Percentiles rank a stretch among this genome's conserved stretches.
phyloP scores from a whole-genome alignment of 192 early-diverging fungal species.

The Podila verticillata region DNA sequence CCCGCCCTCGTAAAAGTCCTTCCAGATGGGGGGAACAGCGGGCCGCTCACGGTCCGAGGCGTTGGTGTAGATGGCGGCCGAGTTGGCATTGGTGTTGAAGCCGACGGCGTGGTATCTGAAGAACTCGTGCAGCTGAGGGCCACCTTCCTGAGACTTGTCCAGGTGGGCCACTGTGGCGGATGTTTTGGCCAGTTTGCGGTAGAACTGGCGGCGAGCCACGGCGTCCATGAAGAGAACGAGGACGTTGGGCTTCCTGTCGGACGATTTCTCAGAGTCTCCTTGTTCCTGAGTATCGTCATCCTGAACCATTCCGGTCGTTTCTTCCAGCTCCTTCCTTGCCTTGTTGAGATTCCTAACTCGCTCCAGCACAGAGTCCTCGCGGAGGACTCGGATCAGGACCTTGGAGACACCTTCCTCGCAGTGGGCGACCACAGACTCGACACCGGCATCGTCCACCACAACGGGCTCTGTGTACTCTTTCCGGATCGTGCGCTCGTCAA shows the following conservation, averaged over 20 bases:
- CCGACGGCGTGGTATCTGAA: constrained; percentile 63
- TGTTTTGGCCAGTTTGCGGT: constrained; percentile 61
- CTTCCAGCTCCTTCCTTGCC: constrained; percentile 9
- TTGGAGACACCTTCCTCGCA: constrained; percentile 52
- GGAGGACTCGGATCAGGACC: constrained; percentile 27
- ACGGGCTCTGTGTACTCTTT: constrained; percentile 19
- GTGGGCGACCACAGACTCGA: constrained; percentile 58
- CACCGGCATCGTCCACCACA: constrained; percentile 38
- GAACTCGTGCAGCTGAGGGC: constrained; percentile 55
- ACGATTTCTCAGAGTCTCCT: neutral
- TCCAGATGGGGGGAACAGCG: constrained; percentile 60
- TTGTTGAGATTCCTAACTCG: constrained; percentile 18
- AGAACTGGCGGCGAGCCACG: constrained; percentile 60
- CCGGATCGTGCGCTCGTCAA: constrained; percentile 42
- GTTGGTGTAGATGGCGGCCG: constrained; percentile 58
- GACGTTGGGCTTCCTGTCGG: constrained; percentile 51
- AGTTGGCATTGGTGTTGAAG: constrained; percentile 62
- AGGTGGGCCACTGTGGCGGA: constrained; percentile 33
- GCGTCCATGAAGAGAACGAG: constrained; percentile 65
- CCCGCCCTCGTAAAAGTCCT: constrained; percentile 61
- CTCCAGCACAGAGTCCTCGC: constrained; percentile 21
- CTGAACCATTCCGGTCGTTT: neutral
- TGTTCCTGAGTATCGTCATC: constrained; percentile 1
- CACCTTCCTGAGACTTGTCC: constrained; percentile 36
- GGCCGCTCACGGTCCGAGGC: constrained; percentile 5